A percentile compares a stretch with the other conserved stretches of the same genome.
phyloP scores from a whole-genome alignment of 176 grass and related monocot genomes.

The Avena insularis region DNA sequence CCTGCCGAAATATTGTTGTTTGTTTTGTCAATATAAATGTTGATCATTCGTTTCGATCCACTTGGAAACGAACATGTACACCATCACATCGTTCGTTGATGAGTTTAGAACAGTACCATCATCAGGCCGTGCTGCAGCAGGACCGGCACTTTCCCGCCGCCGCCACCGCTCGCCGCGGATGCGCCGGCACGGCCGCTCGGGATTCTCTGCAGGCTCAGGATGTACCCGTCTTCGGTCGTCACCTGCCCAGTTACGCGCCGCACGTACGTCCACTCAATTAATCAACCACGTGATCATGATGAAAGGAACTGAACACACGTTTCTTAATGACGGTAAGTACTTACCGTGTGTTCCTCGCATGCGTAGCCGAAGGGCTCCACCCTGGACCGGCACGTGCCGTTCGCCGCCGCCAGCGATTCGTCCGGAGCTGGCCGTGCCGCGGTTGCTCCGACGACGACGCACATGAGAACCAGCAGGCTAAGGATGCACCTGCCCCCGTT shows the following conservation, averaged over 20 bases:
- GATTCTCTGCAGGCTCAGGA: constrained; percentile 63
- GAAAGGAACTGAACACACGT: not conserved
- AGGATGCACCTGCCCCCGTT: not conserved
- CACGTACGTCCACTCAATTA: not conserved
- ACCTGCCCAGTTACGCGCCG: constrained; percentile 28
- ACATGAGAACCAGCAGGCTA: constrained; percentile 21
- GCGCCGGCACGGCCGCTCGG: constrained; percentile 13
- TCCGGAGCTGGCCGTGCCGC: constrained; percentile 13
- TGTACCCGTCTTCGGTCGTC: constrained; percentile 64
- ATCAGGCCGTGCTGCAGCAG: constrained; percentile 64
- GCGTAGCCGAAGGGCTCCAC: constrained; percentile 48
- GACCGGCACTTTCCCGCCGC: constrained; percentile 39
- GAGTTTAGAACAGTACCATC: constrained; percentile 16
- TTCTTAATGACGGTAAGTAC: not conserved
- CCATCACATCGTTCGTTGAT: too few species aligned
- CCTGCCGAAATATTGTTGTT: constrained; percentile 31
- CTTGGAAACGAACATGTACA: too few species aligned
- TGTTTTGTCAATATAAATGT: not conserved
- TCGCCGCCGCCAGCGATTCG: not conserved
- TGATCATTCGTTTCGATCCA: too few species aligned
- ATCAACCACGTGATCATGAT: not conserved
- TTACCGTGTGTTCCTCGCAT: constrained; percentile 57
- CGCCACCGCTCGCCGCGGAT: not conserved
- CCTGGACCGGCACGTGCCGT: constrained; percentile 50
- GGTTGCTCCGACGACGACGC: not conserved